Evolutionary conservation across 305 asterid species (phyloP).

Genomic region (Fraxinus latifolia): DNA sequence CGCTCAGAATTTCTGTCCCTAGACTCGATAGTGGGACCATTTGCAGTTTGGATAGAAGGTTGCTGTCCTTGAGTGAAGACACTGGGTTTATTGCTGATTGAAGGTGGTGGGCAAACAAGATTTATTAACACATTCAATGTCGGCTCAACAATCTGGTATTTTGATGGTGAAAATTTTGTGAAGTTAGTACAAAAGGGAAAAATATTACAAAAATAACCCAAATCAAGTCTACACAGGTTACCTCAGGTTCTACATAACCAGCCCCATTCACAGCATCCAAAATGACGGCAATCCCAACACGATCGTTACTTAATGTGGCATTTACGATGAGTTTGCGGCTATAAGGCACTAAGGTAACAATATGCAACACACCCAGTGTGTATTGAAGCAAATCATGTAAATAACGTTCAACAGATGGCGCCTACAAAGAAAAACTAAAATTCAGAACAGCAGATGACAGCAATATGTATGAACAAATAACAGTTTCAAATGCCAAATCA

Average conservation of each 20-base stretch:
- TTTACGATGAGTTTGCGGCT: constrained; percentile 81
- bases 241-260: constrained; percentile 96
- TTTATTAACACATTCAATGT: constrained; percentile 82
- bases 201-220: neutral
- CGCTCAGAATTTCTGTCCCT: constrained; percentile 34
- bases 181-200: neutral
- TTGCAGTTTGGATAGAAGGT: constrained; percentile 50
- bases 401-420: constrained; percentile 96
- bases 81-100: constrained; percentile 89
- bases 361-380: constrained; percentile 89
- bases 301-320: constrained; percentile 86
- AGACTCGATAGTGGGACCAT: constrained; percentile 32
- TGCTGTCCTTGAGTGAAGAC: constrained; percentile 64
- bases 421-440: constrained; percentile 46
- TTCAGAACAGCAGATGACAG: constrained; percentile 3
- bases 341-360: constrained; percentile 77
- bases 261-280: constrained; percentile 93
- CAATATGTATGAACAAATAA: constrained; percentile 16
- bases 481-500: constrained; percentile 18
- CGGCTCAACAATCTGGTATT: constrained; percentile 77
- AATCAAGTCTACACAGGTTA: constrained; percentile 20
- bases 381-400: constrained; percentile 91
- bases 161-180: constrained; percentile 10
- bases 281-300: constrained; percentile 93
- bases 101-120: constrained; percentile 98